These are phyloP conservation scores for Didymellaceae sp. DNA, from an alignment of 2,329 filamentous ascomycete genomes.

Conservation along the genomic window DNA sequence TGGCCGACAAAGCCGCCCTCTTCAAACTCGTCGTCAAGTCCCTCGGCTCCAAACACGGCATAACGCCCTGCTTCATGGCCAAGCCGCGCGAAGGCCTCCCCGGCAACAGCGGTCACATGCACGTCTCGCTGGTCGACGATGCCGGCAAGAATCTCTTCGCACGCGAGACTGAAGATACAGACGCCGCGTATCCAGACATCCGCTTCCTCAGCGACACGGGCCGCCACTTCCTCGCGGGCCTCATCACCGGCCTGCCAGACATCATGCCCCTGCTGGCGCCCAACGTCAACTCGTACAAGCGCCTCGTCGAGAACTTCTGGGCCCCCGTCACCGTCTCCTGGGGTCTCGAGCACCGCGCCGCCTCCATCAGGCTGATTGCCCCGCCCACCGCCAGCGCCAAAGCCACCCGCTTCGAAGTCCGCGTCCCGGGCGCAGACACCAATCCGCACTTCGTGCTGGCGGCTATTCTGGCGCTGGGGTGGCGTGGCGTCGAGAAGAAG, in stretches of 20 bases:
- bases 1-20: slow-evolving; percentile 89
- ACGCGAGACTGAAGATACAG: slow-evolving; percentile 72
- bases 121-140: slow-evolving; percentile 83
- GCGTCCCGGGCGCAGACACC: slow-evolving; percentile 91
- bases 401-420: slow-evolving; percentile 89
- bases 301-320: slow-evolving; percentile 98
- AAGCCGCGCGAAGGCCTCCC: slow-evolving; percentile 91
- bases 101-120: slow-evolving; percentile 95
- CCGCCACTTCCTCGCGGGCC: slow-evolving; percentile 88
- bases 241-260: slow-evolving; percentile 87
- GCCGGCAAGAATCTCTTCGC: slow-evolving; percentile 85
- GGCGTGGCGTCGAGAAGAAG: slow-evolving; percentile 92
- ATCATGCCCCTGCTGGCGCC: slow-evolving; percentile 96
- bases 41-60: slow-evolving; percentile 82
- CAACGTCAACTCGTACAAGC: slow-evolving; percentile 97
- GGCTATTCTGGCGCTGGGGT: slow-evolving; percentile 85
- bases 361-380: slow-evolving; percentile 86
- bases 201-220: slow-evolving; percentile 84
- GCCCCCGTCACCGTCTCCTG: slow-evolving; percentile 96
- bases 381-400: slow-evolving; percentile 85
- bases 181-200: slow-evolving; percentile 66
- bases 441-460: slow-evolving; percentile 89
- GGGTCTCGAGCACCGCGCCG: slow-evolving; percentile 93
- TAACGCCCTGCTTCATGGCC: slow-evolving; percentile 98
- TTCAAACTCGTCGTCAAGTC: slow-evolving; percentile 98